A percentile compares a stretch with the other conserved stretches of the same genome.
phyloP scores from a whole-genome alignment of 2,329 filamentous ascomycete genomes.

The Fusarium sp. region DNA sequence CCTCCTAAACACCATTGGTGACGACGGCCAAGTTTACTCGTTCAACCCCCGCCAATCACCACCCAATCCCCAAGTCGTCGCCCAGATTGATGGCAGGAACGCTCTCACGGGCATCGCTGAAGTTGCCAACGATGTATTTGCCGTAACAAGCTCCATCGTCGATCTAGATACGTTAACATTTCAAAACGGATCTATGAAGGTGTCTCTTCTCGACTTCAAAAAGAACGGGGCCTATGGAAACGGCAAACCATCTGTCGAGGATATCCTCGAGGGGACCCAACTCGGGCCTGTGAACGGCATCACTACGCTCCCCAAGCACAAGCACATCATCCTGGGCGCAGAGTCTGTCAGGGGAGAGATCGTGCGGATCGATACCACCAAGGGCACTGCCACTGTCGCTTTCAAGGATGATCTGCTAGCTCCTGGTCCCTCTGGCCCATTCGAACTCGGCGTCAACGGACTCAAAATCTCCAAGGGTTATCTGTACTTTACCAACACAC shows the following conservation, averaged over 20 bases:
- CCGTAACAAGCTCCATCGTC: background rate
- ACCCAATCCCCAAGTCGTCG: background rate
- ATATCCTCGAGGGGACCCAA: constrained; percentile 1
- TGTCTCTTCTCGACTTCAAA: background rate
- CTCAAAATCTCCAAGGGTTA: constrained; percentile 2
- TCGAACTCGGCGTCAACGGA: constrained; percentile 4
- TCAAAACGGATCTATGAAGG: constrained; percentile 3
- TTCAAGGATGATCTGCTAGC: constrained; percentile 2
- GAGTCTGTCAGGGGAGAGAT: constrained; percentile 18
- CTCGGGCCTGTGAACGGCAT: constrained; percentile 9
- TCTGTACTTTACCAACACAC: constrained; percentile 17
- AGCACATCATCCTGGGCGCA: constrained; percentile 15
- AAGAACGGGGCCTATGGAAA: background rate
- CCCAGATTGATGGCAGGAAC: background rate
- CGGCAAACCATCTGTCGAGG: background rate
- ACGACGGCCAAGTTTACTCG: background rate
- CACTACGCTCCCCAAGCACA: background rate
- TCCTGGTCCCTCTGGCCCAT: background rate
- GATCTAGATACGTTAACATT: background rate
- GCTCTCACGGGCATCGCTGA: constrained; percentile 1
- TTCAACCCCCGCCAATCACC: background rate
- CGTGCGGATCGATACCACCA: background rate
- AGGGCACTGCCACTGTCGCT: background rate
- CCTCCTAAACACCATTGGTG: constrained; percentile 10
- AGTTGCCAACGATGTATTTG: constrained; percentile 6